Evolutionary conservation across 2,329 filamentous ascomycete genomes (phyloP), one percentile per base, ranked within the genome.

Genomic region (Cytospora chrysosperma): DNA sequence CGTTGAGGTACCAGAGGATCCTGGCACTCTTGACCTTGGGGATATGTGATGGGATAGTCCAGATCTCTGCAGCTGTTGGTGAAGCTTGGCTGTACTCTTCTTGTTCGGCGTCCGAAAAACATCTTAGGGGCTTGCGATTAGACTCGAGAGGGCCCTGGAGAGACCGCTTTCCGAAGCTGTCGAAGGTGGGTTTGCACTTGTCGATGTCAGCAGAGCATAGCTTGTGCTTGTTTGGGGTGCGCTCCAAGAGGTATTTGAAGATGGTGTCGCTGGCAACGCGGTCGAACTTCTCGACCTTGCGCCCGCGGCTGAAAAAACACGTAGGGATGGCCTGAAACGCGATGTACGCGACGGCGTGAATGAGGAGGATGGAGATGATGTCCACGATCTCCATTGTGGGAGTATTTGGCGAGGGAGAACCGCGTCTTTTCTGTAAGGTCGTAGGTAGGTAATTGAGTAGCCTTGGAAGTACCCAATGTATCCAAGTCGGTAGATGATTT

Each of bases 1-100:
- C 30, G 21, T 49, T 15, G 28, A 19, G 37, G 37, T 43, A 43
- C 54, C 54, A 56, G 13, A 9, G 13, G 3, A 56, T 34, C 15
- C 54, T 40, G 21, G 54, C 54, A 40, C 54, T 56, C 54, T 56
- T 56, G 17, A 56, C 54, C 54, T 43, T 56, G 24, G 54, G 34
- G 19, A 56, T 43, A 27, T 56, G 54, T 9, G 54, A 43, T 10
- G 54, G 54, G 17, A 56, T 27, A 12, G 15, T 27, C 34, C 37
- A 40, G 54, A 56, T 56, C 21, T 56, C 54, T 17, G 28, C 34
- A 27, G 37, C 54, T 17, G 54, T 56, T 3, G 54, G 34, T 13
- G 17, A 19, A 5, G n/a, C 12, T 37, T 37, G 34, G 34, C 17
- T 13, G 34, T 37, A 37, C 17, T 2, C 34, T 43, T 43, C 37